A percentile compares a stretch with the other conserved stretches of the same genome.
Evolutionary conservation across 139 green algal genomes (phyloP).

Genomic region (Ettlia oleoabundans): DNA sequence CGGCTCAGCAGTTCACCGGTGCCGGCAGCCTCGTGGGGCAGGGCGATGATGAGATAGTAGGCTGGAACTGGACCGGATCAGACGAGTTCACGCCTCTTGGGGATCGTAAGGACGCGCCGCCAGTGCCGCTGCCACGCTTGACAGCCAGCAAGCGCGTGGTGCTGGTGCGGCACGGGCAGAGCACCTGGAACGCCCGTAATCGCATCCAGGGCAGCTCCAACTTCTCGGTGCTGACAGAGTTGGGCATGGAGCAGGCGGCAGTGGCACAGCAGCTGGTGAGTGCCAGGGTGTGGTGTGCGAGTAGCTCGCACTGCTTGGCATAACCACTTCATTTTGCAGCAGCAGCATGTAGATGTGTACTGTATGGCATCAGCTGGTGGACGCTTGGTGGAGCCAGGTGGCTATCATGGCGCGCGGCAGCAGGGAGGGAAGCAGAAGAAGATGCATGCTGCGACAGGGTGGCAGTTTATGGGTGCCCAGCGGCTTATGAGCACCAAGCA

Average conservation of each 20-base stretch:
- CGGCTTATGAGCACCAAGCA: too few species aligned
- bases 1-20: neutral
- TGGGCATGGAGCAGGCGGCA: conserved; percentile 85
- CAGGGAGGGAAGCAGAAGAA: too few species aligned
- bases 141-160: conserved; percentile 59
- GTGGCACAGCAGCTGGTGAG: conserved; percentile 70
- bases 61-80: conserved; percentile 47
- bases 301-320: too few species aligned
- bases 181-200: conserved; percentile 93
- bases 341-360: too few species aligned
- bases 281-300: neutral
- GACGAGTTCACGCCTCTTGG: conserved; percentile 71
- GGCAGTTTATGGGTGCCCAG: too few species aligned
- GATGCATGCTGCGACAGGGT: too few species aligned
- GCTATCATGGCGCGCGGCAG: too few species aligned
- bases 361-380: neutral
- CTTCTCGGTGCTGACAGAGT: conserved; percentile 84
- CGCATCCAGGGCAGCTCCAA: conserved; percentile 91
- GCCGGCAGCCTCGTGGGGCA: neutral
- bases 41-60: neutral
- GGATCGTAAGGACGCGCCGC: conserved; percentile 70
- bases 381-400: neutral
- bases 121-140: conserved; percentile 67
- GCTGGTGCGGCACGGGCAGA: conserved; percentile 94
- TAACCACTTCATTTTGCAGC: too few species aligned